Base-by-base conservation (phyloP, 352 stramenopile genomes). In the Pythium brachiatum region DNA sequence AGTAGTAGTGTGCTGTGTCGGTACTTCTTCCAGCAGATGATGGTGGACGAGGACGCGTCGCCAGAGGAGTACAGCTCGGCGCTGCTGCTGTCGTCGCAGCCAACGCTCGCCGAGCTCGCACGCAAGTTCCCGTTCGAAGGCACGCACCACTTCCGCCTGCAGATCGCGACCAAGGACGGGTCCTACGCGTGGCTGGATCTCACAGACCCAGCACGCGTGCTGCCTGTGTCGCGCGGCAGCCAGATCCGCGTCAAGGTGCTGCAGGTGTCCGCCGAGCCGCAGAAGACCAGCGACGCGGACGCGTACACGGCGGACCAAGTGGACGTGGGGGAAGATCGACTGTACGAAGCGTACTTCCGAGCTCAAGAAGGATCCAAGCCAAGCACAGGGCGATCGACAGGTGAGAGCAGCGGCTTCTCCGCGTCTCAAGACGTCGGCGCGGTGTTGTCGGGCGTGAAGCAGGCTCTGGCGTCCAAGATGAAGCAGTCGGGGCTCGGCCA, bases 21-120 rank as follows among this genome's bases (percentile, higher is more conserved):
- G 60, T 93, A 93, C 69, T 93, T 93, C 60, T 92, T 94, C 75
- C 84, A 91, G 70, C 65, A 81, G 47, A 90, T 81, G 72, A 64
- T 86, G 68, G 73, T 74, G 15, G 83, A 93, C 57, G 75, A 70
- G 7, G 71, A 76, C 7, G 54, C 60, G 23, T 67, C 72, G 6
- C 60, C 76, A n/a, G 78, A 88, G 52, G 73, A 80, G 43, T 74
- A 75, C 48, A 73, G 69, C 51, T 92, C 81, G 1, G 81, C 79
- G 13, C 47, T 94, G 20, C 56, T 94, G 58, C 73, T 95, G n/a
- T 91, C 82, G 0, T 60, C 68, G 15, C 62, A 70, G 21, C 81
- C 85, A 9, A 93, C 83, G 44, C 70, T 94, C 18, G 61, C 60
- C 0, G 81, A 92, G 57, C 48, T 94, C 57, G 72, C 78, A 11